phyloP scores from a whole-genome alignment of 495 filamentous ascomycete genomes.

The Tuber magnatum region DNA sequence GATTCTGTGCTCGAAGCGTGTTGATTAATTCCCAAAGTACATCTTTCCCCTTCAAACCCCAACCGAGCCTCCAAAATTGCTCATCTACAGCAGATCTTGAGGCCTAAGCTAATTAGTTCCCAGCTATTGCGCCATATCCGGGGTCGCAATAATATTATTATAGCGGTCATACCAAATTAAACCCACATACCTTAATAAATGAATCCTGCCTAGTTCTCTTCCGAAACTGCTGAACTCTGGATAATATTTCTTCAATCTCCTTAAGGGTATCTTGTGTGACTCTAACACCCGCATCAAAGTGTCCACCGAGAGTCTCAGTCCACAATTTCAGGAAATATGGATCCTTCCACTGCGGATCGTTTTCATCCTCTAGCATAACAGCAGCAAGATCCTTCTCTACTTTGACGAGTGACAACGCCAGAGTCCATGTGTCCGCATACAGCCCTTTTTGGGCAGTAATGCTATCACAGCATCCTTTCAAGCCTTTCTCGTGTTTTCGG shows the following conservation, averaged over 20 bases:
- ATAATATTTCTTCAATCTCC: conserved; percentile 4
- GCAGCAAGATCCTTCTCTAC: conserved; percentile 11
- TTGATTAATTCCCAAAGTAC: conserved; percentile 1
- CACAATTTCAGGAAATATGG: conserved; percentile 7
- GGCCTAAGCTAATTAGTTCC: background rate
- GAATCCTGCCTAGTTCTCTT: no score
- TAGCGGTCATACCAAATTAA: no score
- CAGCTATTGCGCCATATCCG: background rate
- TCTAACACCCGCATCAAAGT: conserved; percentile 11
- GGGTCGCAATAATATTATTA: no score
- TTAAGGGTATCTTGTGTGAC: conserved; percentile 3
- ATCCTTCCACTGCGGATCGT: conserved; percentile 18
- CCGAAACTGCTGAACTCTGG: no score
- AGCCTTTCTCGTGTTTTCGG: background rate
- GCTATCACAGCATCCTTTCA: background rate
- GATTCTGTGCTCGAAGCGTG: conserved; percentile 3
- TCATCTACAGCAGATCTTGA: background rate
- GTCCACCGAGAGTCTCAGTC: conserved; percentile 1
- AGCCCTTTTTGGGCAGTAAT: conserved; percentile 10
- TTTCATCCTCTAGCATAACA: conserved; percentile 17
- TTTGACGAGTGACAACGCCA: conserved; percentile 4
- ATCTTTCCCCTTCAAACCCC: background rate
- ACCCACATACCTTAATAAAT: no score
- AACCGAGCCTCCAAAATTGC: background rate
- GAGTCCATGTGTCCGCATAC: conserved; percentile 6